Evolutionary conservation across 2,329 filamentous ascomycete species (phyloP), one percentile per base, ranked within the genome.

Genomic region (Thielaviopsis euricoi): DNA sequence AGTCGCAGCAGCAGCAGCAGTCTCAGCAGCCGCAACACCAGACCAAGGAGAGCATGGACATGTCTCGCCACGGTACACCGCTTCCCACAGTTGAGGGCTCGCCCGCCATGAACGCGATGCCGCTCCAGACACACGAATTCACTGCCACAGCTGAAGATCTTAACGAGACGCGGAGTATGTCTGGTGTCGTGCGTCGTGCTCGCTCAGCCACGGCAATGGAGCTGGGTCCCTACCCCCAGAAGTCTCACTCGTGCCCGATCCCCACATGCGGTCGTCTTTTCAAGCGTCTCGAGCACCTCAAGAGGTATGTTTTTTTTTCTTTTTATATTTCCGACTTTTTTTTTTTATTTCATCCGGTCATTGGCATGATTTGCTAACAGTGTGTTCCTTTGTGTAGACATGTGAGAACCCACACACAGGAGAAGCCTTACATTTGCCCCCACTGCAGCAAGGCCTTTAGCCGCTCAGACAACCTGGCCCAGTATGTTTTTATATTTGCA

Each of bases 361-460:
- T 37, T 29, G n/a, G 9, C 10, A 22, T 50, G 23, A 48, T 26
- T 46, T 33, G 46, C 52, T 59, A 68, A 60, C 51, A 46, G 10
- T 12, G 21, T 69, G 64, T 67, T 69, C n/a, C n/a, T 6, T 6
- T 33, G 29, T 76, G 70, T 80, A 95, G 90, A 79, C 93, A 98
- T 76, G 93, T 98, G 71, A 87, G 93, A 74, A 98, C 93, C 67
- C 93, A 98, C 78, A 98, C 93, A 58, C 93, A 98, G 78, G 93
- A 98, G 78, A 88, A 91, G 74, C 93, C 93, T 65, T 98, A 98
- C 73, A 85, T 94, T 69, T 98, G 93, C 81, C 87, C 87, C 65
- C 85, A 95, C 72, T 98, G 93, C 82, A 95, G 87, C 79, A 97
- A 97, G 78, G 91, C 91, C 64, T 98, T 98, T 73, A 97, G 93